Base-by-base conservation (phyloP, 192 early-diverging fungal genomes). In the Gigaspora rosea region DNA sequence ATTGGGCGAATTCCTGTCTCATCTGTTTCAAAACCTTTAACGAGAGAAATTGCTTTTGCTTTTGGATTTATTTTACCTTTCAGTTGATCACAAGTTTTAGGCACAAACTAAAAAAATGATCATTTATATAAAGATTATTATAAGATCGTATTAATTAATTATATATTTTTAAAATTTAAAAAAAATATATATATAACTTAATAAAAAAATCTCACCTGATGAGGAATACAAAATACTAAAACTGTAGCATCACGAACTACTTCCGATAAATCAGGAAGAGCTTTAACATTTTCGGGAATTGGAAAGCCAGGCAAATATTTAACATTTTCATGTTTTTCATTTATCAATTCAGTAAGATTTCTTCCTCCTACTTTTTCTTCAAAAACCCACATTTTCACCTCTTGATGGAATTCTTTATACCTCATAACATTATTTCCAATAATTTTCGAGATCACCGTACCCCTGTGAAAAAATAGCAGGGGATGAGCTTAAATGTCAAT, bases 341-440 rank as follows among this genome's bases (percentile, higher is more conserved):
- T 99, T 85, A 99, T 97, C 78, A 98, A 92, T 13, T 97, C 93
- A 15, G 96, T 94, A 47, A 99, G 88, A 52, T 93, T 93, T 71
- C 91, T 80, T 52, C 93, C 95, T 61, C 95, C 83, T 52, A 96
- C 84, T 36, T 77, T 86, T 82, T 99, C 97, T 82, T 99, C 96
- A 85, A 91, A 96, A 20, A 99, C 97, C 95, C 96, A 99, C 91
- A 96, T 94, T 66, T 89, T 90, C 70, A 97, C 95, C 52, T 90
- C 85, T 35, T 81, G 73, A 84, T 96, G 92, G 85, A 95, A 97
- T 58, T 78, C 77, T 54, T 87, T 79, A 52, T 90, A 89, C 74
- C 85, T 83, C 50, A 67, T 73, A 46, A 96, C 93, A 82, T 99
- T 99, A 79, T 77, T 79, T 35, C 94, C 95, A 33, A 98, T 86